Percentiles rank a stretch among this genome's conserved stretches.
These are phyloP conservation scores for Betula pendula DNA, from an alignment of 306 rosid species.

Conservation along the genomic window DNA sequence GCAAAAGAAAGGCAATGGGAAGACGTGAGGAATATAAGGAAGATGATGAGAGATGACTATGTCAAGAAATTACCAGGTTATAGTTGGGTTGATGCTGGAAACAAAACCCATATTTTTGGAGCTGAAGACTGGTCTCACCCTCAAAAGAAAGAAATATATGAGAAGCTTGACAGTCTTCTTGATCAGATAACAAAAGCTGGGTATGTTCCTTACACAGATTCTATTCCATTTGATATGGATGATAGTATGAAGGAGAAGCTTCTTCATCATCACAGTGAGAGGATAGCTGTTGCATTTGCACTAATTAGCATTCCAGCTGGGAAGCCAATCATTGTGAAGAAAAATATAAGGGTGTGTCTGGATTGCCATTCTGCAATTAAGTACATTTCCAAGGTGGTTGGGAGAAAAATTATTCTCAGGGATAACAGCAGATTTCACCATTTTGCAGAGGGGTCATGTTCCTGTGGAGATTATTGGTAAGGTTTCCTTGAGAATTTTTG, in stretches of 20 bases:
- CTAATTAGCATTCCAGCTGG: conserved; percentile 36
- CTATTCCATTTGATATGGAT: conserved; percentile 43
- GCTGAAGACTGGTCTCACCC: conserved; percentile 60
- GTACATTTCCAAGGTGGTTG: conserved; percentile 46
- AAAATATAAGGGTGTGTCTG: conserved; percentile 52
- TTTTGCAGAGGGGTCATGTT: conserved; percentile 50
- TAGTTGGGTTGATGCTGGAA: conserved; percentile 62
- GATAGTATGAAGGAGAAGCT: conserved; percentile 39
- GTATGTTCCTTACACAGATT: conserved; percentile 45
- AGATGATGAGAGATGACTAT: conserved; percentile 43
- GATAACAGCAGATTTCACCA: conserved; percentile 58
- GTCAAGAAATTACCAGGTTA: conserved; percentile 54
- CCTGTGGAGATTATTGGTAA: conserved; percentile 61
- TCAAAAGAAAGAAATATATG: conserved; percentile 46
- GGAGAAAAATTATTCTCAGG: conserved; percentile 47
- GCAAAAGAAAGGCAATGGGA: conserved; percentile 56
- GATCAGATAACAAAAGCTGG: conserved; percentile 50
- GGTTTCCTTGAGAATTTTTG: conserved; percentile 6
- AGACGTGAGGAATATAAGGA: conserved; percentile 49
- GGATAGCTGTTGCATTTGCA: conserved; percentile 56
- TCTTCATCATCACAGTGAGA: conserved; percentile 59
- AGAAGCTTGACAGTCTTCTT: conserved; percentile 43
- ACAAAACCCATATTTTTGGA: conserved; percentile 51
- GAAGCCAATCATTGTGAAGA: conserved; percentile 58
- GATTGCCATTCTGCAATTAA: conserved; percentile 60